Conservation (phyloP, 306 rosid genomes). For the Medicago lupulina region DNA sequence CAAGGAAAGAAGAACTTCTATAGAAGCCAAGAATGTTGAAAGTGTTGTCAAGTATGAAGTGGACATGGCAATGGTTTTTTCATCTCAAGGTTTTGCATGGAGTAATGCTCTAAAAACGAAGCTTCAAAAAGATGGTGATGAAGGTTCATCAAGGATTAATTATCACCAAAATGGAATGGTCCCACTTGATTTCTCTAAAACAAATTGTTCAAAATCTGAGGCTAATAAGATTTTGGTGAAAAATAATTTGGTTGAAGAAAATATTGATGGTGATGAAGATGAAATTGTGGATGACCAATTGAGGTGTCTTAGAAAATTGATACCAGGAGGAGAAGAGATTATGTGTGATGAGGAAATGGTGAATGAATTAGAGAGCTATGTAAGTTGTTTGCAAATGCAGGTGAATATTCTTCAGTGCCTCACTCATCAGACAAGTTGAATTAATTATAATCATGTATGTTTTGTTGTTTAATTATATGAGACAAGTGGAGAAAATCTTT, state of each 20-base stretch:
- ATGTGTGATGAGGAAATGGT: conserved; percentile 54
- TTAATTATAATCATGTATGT: conserved; percentile 3
- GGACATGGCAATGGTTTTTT: conserved; percentile 75
- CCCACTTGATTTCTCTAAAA: background rate
- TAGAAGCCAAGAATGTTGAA: conserved; percentile 27
- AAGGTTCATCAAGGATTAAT: background rate
- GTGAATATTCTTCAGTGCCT: conserved; percentile 70
- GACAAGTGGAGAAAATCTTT: conserved; percentile 4
- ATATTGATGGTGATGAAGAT: conserved; percentile 11
- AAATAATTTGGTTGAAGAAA: conserved; percentile 1
- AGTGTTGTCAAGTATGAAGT: conserved; percentile 61
- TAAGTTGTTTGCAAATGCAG: conserved; percentile 77
- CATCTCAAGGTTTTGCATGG: conserved; percentile 72
- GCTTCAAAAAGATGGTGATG: conserved; percentile 42
- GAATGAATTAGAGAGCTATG: conserved; percentile 62
- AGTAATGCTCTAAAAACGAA: conserved; percentile 59
- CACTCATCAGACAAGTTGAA: conserved; percentile 37
- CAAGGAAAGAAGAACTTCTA: conserved; percentile 27
- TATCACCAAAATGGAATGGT: background rate
- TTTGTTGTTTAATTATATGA: background rate
- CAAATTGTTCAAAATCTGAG: background rate
- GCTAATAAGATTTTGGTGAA: conserved; percentile 2
- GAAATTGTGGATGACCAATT: conserved; percentile 36
- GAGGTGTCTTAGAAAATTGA: conserved; percentile 51
- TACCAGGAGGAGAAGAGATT: conserved; percentile 74